A percentile compares a stretch with the other conserved stretches of the same genome.
Conservation (phyloP, 441 rosid genomes). For the Flueggea neowawraea region DNA sequence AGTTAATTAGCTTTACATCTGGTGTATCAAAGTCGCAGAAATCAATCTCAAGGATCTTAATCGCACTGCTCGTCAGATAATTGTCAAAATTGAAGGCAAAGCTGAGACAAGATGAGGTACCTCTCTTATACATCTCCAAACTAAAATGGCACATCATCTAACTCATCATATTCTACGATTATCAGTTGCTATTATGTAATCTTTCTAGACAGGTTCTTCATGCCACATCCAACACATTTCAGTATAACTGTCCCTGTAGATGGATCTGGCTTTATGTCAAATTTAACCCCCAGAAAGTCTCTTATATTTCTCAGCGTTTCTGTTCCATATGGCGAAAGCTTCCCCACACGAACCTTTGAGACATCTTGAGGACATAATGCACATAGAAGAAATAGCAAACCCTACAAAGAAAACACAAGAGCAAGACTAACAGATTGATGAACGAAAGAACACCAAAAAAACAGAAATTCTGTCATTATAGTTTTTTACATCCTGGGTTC, state of each 20-base stretch:
- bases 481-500: neutral
- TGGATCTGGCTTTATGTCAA: slow-evolving; percentile 67
- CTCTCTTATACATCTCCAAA: too few relatives aligned
- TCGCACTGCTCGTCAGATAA: too few relatives aligned
- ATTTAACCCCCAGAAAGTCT: slow-evolving; percentile 65
- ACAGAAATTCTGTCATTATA: neutral
- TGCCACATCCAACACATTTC: slow-evolving; percentile 70
- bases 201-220: slow-evolving; percentile 73
- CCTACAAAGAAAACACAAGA: slow-evolving; percentile 37
- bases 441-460: neutral
- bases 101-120: too few relatives aligned
- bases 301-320: slow-evolving; percentile 67
- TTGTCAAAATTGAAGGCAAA: too few relatives aligned
- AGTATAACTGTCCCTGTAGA: slow-evolving; percentile 67
- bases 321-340: slow-evolving; percentile 68
- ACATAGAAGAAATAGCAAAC: slow-evolving; percentile 72
- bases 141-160: neutral
- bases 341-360: slow-evolving; percentile 83
- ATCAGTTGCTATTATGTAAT: slow-evolving; percentile 29
- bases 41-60: too few relatives aligned
- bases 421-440: neutral
- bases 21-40: too few relatives aligned
- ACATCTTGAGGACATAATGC: slow-evolving; percentile 73
- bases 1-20: too few relatives aligned
- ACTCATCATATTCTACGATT: neutral